A percentile compares a stretch with the other conserved stretches of the same genome.
Evolutionary conservation across 768 basidiomycete species (phyloP).

Genomic region (Lactifluus volemus): DNA sequence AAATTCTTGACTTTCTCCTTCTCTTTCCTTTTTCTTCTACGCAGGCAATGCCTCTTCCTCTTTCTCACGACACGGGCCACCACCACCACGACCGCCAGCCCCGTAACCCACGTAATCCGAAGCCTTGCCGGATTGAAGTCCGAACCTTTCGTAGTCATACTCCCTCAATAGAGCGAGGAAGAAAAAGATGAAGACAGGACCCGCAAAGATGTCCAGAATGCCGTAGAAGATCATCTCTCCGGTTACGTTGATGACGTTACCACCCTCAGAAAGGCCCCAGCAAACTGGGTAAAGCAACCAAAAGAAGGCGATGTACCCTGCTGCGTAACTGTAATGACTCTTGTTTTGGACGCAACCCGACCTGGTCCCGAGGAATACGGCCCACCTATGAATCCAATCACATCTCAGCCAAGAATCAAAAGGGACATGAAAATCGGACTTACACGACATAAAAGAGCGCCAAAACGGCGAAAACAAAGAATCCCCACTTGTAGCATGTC

Average conservation of each 20-base stretch:
- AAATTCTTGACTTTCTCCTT: no score
- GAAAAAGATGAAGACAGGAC: slow-evolving; percentile 30
- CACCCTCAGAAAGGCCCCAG: slow-evolving; percentile 50
- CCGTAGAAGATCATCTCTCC: slow-evolving; percentile 52
- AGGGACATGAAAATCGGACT: slow-evolving; percentile 19
- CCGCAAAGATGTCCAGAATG: slow-evolving; percentile 36
- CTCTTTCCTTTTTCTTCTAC: background rate
- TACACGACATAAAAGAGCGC: slow-evolving; percentile 44
- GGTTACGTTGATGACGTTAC: slow-evolving; percentile 40
- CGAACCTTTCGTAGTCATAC: slow-evolving; percentile 26
- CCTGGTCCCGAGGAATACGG: background rate
- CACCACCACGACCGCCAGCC: no score
- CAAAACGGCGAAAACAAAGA: slow-evolving; percentile 37
- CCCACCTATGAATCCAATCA: background rate
- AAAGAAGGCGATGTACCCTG: slow-evolving; percentile 32
- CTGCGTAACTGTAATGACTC: background rate
- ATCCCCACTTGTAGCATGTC: slow-evolving; percentile 47
- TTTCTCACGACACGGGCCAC: background rate
- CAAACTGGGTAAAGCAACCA: slow-evolving; percentile 49
- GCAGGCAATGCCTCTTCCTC: background rate
- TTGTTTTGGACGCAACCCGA: background rate
- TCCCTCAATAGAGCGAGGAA: slow-evolving; percentile 22
- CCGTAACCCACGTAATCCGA: slow-evolving; percentile 1
- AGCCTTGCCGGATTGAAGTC: slow-evolving; percentile 25
- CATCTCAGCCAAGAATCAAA: slow-evolving; percentile 9